Evolutionary conservation across 2,329 filamentous ascomycete genomes (phyloP).

Genomic region (Stenocarpella maydis): DNA sequence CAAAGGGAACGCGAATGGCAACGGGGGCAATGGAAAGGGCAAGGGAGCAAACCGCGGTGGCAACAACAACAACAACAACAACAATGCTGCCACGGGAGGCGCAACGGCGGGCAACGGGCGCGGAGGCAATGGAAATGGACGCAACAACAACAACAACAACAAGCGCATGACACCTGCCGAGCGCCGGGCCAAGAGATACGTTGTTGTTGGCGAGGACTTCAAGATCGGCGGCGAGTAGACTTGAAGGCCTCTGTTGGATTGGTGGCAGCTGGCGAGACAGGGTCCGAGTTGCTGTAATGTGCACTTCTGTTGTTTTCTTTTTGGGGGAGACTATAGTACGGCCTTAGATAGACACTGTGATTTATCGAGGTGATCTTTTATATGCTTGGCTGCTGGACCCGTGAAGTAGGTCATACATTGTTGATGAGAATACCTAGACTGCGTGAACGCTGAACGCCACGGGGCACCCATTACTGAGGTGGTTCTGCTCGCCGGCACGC

Average conservation of each 20-base stretch:
- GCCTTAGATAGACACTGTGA: background rate
- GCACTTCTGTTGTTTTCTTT: background rate
- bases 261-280: background rate
- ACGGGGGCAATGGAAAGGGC: background rate
- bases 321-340: background rate
- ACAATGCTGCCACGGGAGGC: background rate
- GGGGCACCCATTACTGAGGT: background rate
- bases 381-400: background rate
- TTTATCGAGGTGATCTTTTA: conserved; percentile 7
- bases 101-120: background rate
- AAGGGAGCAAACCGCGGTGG: conserved; percentile 13
- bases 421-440: background rate
- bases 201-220: conserved; percentile 18
- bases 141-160: conserved; percentile 14
- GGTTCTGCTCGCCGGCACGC: background rate
- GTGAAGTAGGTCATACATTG: background rate
- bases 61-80: background rate
- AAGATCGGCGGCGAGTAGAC: background rate
- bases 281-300: conserved; percentile 1
- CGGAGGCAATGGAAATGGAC: background rate
- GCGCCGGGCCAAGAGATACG: conserved; percentile 13
- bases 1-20: background rate
- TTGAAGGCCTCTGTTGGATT: background rate
- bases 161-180: conserved; percentile 14
- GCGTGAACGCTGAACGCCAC: background rate